A percentile compares a stretch with the other conserved stretches of the same genome.
Conservation (phyloP, 2,329 filamentous ascomycete genomes). For the Scorias spongiosa region DNA sequence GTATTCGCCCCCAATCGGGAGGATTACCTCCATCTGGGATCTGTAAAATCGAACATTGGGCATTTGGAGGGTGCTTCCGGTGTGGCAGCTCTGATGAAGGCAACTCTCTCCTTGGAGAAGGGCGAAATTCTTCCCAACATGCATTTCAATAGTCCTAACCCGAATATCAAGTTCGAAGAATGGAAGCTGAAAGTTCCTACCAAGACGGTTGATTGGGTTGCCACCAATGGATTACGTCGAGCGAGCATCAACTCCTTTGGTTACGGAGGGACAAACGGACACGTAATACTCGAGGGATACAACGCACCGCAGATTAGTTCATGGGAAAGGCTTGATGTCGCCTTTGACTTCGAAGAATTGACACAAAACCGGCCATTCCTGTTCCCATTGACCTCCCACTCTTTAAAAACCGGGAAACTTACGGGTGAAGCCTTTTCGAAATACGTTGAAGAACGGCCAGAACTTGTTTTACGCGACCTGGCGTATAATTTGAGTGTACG, state of each 20-base stretch:
- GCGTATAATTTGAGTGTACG: neutral
- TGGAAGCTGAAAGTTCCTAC: neutral
- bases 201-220: neutral
- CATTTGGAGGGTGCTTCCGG: slow-evolving; percentile 12
- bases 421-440: no score
- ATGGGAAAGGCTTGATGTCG: no score
- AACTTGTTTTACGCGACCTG: no score
- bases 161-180: neutral
- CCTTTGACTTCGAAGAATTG: no score
- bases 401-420: neutral
- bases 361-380: no score
- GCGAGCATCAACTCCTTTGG: neutral
- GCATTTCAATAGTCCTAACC: slow-evolving; percentile 12
- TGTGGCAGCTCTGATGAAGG: slow-evolving; percentile 13
- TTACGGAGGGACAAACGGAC: neutral
- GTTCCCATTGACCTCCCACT: no score
- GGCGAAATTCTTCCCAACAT: slow-evolving; percentile 13
- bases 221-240: neutral
- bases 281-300: neutral
- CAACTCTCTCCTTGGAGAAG: slow-evolving; percentile 12
- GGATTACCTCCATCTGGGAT: neutral
- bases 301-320: neutral
- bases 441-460: no score
- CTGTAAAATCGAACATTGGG: neutral
- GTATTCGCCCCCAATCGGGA: no score